Conservation (phyloP, 2,329 filamentous ascomycete genomes). For the Hymenoscyphus albidus region DNA sequence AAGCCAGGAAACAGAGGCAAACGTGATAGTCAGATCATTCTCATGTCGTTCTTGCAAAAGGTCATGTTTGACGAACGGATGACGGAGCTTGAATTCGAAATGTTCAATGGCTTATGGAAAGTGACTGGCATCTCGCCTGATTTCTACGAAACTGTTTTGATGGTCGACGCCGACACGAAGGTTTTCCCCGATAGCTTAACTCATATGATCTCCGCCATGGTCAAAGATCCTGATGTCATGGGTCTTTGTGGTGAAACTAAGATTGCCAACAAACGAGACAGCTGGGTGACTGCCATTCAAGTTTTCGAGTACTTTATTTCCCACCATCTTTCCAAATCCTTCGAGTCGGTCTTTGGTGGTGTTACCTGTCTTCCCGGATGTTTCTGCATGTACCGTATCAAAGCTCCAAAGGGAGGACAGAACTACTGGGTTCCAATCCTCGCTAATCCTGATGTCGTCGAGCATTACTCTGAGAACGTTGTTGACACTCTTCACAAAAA, state of each 20-base stretch:
- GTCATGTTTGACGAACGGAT: slow-evolving; percentile 99
- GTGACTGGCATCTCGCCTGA: slow-evolving; percentile 97
- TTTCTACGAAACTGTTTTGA: slow-evolving; percentile 96
- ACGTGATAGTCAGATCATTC: slow-evolving; percentile 96
- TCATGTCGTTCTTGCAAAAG: slow-evolving; percentile 99
- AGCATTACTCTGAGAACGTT: slow-evolving; percentile 99
- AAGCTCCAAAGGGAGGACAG: slow-evolving; percentile 94
- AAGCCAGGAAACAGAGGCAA: slow-evolving; percentile 98
- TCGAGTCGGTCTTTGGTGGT: slow-evolving; percentile 98
- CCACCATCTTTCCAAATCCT: slow-evolving; percentile 93
- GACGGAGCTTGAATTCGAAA: slow-evolving; percentile 98
- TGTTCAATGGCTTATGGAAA: slow-evolving; percentile 99
- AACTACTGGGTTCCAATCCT: slow-evolving; percentile 99
- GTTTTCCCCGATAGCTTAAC: slow-evolving; percentile 98
- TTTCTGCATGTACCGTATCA: slow-evolving; percentile 99
- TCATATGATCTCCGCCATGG: slow-evolving; percentile 99
- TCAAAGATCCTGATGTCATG: slow-evolving; percentile 99
- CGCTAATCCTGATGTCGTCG: slow-evolving; percentile 95
- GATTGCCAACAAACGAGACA: slow-evolving; percentile 95
- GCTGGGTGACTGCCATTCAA: slow-evolving; percentile 96
- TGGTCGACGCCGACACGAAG: slow-evolving; percentile 99
- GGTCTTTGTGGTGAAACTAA: slow-evolving; percentile 98
- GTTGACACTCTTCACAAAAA: slow-evolving; percentile 98
- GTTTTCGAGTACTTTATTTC: slow-evolving; percentile 99
- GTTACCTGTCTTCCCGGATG: slow-evolving; percentile 97